These are phyloP conservation scores for Claviceps sp. DNA, from an alignment of 2,329 filamentous ascomycete species.

Conservation along the genomic window DNA sequence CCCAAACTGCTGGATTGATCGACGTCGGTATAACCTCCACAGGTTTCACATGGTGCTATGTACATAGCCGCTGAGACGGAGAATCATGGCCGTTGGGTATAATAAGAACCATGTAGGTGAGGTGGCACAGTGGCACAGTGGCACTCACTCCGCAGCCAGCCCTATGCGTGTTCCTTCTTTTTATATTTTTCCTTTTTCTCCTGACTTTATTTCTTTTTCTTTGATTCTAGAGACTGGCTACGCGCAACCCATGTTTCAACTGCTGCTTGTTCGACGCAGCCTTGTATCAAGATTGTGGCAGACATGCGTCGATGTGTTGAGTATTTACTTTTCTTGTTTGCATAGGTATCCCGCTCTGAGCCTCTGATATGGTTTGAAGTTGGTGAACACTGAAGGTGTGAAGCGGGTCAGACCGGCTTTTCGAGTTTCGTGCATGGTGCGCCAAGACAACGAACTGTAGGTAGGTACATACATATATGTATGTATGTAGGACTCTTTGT, in stretches of 20 bases:
- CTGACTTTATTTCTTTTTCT: not conserved
- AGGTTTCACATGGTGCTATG: not conserved
- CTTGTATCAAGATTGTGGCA: not conserved
- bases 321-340: not conserved
- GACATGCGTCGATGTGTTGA: not conserved
- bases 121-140: too few species aligned
- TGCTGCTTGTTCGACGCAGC: not conserved
- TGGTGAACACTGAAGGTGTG: too few species aligned
- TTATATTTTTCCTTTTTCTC: not conserved
- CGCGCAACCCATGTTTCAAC: not conserved
- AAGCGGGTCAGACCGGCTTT: too few species aligned
- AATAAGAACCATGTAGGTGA: too few species aligned
- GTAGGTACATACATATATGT: too few species aligned
- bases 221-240: not conserved
- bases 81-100: too few species aligned
- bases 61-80: not conserved
- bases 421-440: too few species aligned
- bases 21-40: slow-evolving; percentile 4
- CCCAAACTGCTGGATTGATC: slow-evolving; percentile 8
- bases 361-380: too few species aligned
- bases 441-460: too few species aligned
- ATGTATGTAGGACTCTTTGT: too few species aligned
- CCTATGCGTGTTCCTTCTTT: not conserved
- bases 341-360: not conserved
- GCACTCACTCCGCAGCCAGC: too few species aligned